These are phyloP conservation scores for Floccularia luteovirens DNA, from an alignment of 768 basidiomycete species.

Conservation along the genomic window DNA sequence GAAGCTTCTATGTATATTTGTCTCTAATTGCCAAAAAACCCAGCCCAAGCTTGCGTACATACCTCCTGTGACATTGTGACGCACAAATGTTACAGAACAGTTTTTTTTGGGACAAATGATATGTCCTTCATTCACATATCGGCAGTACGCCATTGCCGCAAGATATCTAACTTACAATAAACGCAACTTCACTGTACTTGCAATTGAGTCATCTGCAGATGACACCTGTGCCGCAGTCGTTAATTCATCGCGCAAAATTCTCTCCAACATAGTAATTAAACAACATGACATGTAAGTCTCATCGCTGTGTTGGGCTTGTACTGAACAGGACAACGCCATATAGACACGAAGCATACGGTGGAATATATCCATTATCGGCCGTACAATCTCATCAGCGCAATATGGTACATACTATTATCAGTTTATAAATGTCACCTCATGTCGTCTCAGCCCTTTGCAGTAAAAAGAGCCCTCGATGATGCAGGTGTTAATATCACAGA, in stretches of 20 bases:
- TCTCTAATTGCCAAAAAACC: neutral
- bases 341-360: conserved; percentile 56
- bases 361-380: conserved; percentile 75
- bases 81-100: too few species aligned
- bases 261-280: conserved; percentile 82
- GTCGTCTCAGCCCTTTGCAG: conserved; percentile 57
- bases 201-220: conserved; percentile 85
- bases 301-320: neutral
- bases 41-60: too few species aligned
- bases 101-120: neutral
- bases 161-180: neutral
- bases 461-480: conserved; percentile 58
- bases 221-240: conserved; percentile 92
- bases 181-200: conserved; percentile 55
- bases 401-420: conserved; percentile 38
- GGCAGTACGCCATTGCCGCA: neutral
- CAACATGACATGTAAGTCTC: conserved; percentile 56
- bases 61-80: too few species aligned
- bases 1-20: neutral
- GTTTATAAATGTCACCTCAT: neutral
- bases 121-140: neutral
- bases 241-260: conserved; percentile 55
- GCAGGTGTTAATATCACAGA: conserved; percentile 45
- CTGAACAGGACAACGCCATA: conserved; percentile 2
- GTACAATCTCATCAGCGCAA: conserved; percentile 74